Evolutionary conservation across 805 yeast genomes (phyloP), one percentile per base, ranked within the genome.

Genomic region (Ogataea henricii): DNA sequence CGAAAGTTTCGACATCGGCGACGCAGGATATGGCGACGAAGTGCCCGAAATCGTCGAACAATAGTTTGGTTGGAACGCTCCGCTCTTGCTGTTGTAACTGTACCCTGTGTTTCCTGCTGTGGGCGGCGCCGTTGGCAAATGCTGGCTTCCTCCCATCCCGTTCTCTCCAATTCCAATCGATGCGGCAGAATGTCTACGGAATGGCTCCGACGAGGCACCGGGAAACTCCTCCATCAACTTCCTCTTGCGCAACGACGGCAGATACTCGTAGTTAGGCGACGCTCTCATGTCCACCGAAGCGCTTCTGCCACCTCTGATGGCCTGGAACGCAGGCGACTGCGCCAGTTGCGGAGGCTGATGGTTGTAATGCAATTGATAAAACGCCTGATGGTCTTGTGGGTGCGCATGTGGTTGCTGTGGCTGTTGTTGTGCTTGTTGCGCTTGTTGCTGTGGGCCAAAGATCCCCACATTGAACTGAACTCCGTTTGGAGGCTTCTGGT

Each of bases 171-270:
- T 16, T 3, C 42, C 55, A 6, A 63, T 56, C 6, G 67, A 60
- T 12, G 69, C 68, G 9, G 66, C 68, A 8, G 69, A 65, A 44
- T 65, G 68, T 47, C 69, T 59, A 36, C 69, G 58, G 8, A 52
- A 29, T 3, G 64, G 61, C 32, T 55, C 57, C 9, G 48, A 43
- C 8, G 17, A 16, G 3, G 52, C 38, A 12, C 34, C 16, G 2
- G 56, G 47, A 9, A 34, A 36, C n/a, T 63, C 68, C 21, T 62
- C 65, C 29, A 53, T 38, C 7, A 58, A 38, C 36, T 60, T 64
- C 32, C 67, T 49, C 48, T 63, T 63, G 33, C 69, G 40, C 22
- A 59, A 27, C 0, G 60, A 51, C 3, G 62, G 52, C 8, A 57
- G 44, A 25, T 49, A 45, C 13, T 57, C 56, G 25, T 48, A 42